These are phyloP conservation scores for Tricholoma sp. DNA, from an alignment of 768 basidiomycete genomes.

Conservation along the genomic window DNA sequence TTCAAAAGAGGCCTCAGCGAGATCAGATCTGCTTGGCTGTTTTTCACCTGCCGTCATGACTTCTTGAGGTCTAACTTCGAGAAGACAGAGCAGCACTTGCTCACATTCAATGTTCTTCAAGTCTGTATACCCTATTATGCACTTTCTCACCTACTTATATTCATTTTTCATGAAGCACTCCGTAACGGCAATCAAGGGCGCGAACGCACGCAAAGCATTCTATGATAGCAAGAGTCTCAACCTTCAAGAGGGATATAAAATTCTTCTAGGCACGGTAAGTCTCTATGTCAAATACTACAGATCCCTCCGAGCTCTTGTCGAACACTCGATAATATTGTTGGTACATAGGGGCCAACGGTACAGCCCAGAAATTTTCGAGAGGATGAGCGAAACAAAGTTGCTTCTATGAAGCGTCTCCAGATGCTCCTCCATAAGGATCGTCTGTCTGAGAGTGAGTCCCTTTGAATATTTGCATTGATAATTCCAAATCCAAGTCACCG, in stretches of 20 bases:
- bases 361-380: no score
- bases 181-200: slow-evolving; percentile 24
- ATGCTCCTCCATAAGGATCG: no score
- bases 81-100: neutral
- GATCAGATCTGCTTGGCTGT: neutral
- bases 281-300: slow-evolving; percentile 13
- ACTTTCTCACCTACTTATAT: neutral
- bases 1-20: neutral
- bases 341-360: no score
- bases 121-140: neutral
- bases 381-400: no score
- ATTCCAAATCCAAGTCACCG: no score
- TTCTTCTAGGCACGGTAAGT: slow-evolving; percentile 29
- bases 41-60: neutral
- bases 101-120: neutral
- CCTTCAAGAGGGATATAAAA: slow-evolving; percentile 28
- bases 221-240: slow-evolving; percentile 25
- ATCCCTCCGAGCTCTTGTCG: neutral
- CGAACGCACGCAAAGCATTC: slow-evolving; percentile 25
- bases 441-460: no score
- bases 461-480: no score
- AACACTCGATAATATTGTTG: no score
- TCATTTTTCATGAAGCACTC: slow-evolving; percentile 2
- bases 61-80: neutral
- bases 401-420: no score